These are phyloP conservation scores for Xylariaceae sp. DNA, from an alignment of 2,329 filamentous ascomycete species.

Conservation along the genomic window DNA sequence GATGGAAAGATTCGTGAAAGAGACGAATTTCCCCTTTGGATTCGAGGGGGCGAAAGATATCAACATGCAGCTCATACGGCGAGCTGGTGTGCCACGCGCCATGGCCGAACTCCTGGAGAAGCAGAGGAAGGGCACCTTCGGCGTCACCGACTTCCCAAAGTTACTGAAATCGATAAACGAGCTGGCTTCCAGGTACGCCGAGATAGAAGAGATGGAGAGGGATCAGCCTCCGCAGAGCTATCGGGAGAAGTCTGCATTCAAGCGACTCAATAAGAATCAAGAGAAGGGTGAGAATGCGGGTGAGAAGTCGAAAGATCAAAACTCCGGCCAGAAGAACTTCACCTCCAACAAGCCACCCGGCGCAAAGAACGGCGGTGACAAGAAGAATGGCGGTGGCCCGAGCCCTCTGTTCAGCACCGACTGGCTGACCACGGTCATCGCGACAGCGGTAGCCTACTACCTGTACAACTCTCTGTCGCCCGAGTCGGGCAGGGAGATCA, in stretches of 20 bases:
- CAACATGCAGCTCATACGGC: neutral
- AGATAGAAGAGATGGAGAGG: neutral
- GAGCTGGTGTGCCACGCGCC: constrained; percentile 5
- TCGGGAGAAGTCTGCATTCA: too few relatives aligned
- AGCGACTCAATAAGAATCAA: constrained; percentile 30
- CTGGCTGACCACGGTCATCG: constrained; percentile 49
- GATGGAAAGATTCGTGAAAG: constrained; percentile 1
- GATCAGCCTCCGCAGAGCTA: too few relatives aligned
- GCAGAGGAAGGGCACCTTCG: neutral
- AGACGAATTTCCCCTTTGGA: neutral
- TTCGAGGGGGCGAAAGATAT: neutral
- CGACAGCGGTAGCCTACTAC: constrained; percentile 38
- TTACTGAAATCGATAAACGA: constrained; percentile 1
- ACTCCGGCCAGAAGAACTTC: constrained; percentile 21
- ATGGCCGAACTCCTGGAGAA: constrained; percentile 1
- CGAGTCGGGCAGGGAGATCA: constrained; percentile 66
- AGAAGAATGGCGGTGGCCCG: neutral
- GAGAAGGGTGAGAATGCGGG: constrained; percentile 19
- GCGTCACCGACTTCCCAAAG: constrained; percentile 4
- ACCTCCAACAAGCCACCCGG: constrained; percentile 18
- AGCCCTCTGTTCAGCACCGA: constrained; percentile 23
- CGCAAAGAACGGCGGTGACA: constrained; percentile 4
- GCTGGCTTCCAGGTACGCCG: neutral
- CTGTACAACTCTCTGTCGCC: constrained; percentile 39
- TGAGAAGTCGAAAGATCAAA: constrained; percentile 5